Percentiles rank a stretch among this genome's conserved stretches.
Evolutionary conservation across 2,329 filamentous ascomycete genomes (phyloP).

Genomic region (Stemphylium lycopersici): DNA sequence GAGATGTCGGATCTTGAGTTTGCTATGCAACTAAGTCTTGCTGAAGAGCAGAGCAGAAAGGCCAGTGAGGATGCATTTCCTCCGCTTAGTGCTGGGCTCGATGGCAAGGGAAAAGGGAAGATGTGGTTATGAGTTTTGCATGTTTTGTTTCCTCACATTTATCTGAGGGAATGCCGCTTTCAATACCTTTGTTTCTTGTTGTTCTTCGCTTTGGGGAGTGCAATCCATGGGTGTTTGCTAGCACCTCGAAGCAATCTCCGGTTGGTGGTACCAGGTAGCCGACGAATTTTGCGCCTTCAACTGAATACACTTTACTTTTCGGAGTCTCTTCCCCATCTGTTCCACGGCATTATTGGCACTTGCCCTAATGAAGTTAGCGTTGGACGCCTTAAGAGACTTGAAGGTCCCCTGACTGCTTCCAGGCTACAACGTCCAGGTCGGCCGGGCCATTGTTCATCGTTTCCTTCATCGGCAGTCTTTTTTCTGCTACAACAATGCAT

Average conservation of each 20-base stretch:
- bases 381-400: background rate
- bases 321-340: background rate
- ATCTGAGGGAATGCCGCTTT: background rate
- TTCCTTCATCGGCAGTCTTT: background rate
- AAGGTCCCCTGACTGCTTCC: background rate
- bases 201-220: background rate
- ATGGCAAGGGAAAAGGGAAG: slow-evolving; percentile 39
- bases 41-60: slow-evolving; percentile 60
- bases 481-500: background rate
- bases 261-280: background rate
- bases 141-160: background rate
- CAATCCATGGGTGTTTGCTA: background rate
- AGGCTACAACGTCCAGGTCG: background rate
- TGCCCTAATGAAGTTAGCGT: slow-evolving; percentile 2
- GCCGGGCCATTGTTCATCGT: background rate
- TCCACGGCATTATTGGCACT: slow-evolving; percentile 2
- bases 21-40: slow-evolving; percentile 67
- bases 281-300: background rate
- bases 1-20: slow-evolving; percentile 66
- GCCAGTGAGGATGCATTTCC: slow-evolving; percentile 39
- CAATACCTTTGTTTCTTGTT: background rate
- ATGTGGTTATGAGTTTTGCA: slow-evolving; percentile 20
- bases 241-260: background rate
- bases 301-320: background rate
- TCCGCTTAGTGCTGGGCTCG: slow-evolving; percentile 31